phyloP scores from a whole-genome alignment of 768 basidiomycete species.

The Lactifluus subvellereus region DNA sequence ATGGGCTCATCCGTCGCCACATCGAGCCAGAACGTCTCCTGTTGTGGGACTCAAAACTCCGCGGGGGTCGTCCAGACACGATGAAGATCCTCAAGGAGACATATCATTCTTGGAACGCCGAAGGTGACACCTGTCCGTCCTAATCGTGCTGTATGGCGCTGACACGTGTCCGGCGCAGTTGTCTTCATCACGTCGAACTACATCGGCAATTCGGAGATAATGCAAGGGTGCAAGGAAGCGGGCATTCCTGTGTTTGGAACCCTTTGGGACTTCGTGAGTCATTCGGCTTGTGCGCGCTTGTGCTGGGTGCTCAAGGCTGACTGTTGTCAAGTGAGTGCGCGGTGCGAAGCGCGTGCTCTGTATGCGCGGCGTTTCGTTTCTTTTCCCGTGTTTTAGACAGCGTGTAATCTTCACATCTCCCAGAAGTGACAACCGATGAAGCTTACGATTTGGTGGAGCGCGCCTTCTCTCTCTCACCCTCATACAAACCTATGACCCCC shows the following conservation, averaged over 20 bases:
- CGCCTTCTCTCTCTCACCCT: not conserved
- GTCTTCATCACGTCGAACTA: conserved; percentile 42
- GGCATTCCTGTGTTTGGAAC: conserved; percentile 37
- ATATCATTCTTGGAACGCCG: conserved; percentile 35
- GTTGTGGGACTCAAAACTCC: conserved; percentile 40
- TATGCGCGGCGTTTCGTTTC: not conserved
- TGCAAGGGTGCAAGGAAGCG: conserved; percentile 36
- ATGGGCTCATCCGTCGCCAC: conserved; percentile 36
- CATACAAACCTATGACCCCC: not conserved
- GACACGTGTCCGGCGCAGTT: conserved; percentile 25
- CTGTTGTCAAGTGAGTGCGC: conserved; percentile 7
- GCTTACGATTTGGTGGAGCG: not conserved
- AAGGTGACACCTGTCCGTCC: conserved; percentile 23
- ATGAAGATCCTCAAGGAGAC: conserved; percentile 36
- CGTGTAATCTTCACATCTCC: not conserved
- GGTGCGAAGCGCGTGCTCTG: not conserved
- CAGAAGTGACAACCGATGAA: not conserved
- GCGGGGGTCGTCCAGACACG: conserved; percentile 37
- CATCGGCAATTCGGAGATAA: conserved; percentile 38
- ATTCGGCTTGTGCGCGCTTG: not conserved
- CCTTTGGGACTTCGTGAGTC: conserved; percentile 25
- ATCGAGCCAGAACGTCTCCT: conserved; percentile 36
- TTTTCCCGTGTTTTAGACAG: not conserved
- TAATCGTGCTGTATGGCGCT: not conserved
- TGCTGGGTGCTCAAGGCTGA: not conserved